Base-by-base conservation (phyloP, 1,139 yeast genomes). In the Taphrina pruni region DNA sequence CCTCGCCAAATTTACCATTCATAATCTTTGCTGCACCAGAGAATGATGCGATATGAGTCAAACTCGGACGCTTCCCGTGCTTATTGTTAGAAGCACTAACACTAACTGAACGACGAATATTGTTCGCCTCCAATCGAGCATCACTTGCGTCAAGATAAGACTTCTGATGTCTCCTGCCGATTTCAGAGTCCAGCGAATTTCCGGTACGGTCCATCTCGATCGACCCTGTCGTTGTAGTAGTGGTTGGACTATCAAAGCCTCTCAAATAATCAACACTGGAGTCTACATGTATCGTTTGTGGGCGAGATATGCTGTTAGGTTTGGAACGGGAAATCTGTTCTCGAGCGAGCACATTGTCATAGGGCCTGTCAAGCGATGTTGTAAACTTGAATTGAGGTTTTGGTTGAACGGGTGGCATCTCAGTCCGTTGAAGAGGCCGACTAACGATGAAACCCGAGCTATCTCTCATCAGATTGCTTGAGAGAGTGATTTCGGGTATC, bases 231-330 rank as follows among this genome's bases (percentile, higher is more conserved):
- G 69, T 43, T 11, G 64, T 60, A 55, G 46, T 84, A 38, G 70
- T 62, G 46, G 58, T 86, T 43, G 85, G 86, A 5, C 84, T 83
- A 51, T 82, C 81, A 51, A 86, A 79, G 38, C 82, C 81, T 71
- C 85, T 84, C 72, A 90, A 79, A 75, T 88, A 90, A 69, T 88
- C 90, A 60, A 85, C 80, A 70, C 82, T 83, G 61, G 84, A 83
- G 73, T 82, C 81, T 62, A 81, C 80, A 68, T 79, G 80, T 62
- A 77, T 70, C 76, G 77, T 72, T 76, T 74, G 46, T 73, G 78
- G 52, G 73, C 75, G 68, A 73, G 77, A 60, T 70, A 78, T 38
- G 70, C 72, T 60, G 55, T 51, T 17, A 9, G 68, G 51, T 35
- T 17, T 50, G 12, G 70, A 50, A 17, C 56, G 60, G 20, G 70